phyloP scores from a whole-genome alignment of 441 rosid species.

The Iberis amara region DNA sequence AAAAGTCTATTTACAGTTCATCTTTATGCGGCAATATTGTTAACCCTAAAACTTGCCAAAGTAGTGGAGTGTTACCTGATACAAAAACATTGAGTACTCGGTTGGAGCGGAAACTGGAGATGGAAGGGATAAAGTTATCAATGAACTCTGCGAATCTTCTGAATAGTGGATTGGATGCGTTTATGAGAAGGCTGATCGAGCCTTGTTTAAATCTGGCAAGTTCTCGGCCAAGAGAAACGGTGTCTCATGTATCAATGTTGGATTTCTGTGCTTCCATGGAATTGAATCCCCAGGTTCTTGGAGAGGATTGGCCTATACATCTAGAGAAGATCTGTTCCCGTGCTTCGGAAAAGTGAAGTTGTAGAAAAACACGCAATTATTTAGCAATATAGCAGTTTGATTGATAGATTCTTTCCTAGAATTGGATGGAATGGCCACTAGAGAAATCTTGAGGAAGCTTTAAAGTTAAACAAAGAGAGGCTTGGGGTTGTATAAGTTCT shows the following conservation, averaged over 20 bases:
- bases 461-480: constrained; percentile 17
- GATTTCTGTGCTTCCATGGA: constrained; percentile 65
- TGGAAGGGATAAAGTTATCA: constrained; percentile 46
- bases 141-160: constrained; percentile 54
- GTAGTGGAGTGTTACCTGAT: constrained; percentile 57
- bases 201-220: constrained; percentile 54
- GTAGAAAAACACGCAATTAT: constrained; percentile 3
- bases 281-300: constrained; percentile 65
- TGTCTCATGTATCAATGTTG: constrained; percentile 23
- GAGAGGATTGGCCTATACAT: constrained; percentile 64
- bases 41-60: constrained; percentile 36
- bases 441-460: constrained; percentile 20
- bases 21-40: constrained; percentile 19
- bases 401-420: constrained; percentile 25
- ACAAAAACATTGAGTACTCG: constrained; percentile 50
- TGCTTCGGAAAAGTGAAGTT: constrained; percentile 38
- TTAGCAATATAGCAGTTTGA: constrained; percentile 13
- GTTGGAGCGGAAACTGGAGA: constrained; percentile 54
- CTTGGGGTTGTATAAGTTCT: constrained; percentile 29
- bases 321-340: constrained; percentile 53
- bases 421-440: constrained; percentile 3
- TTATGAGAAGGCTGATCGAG: constrained; percentile 60
- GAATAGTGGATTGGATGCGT: constrained; percentile 59
- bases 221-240: constrained; percentile 24
- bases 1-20: constrained; percentile 36